Base-by-base conservation (phyloP, 2,329 filamentous ascomycete genomes). In the Colletotrichum musicola region DNA sequence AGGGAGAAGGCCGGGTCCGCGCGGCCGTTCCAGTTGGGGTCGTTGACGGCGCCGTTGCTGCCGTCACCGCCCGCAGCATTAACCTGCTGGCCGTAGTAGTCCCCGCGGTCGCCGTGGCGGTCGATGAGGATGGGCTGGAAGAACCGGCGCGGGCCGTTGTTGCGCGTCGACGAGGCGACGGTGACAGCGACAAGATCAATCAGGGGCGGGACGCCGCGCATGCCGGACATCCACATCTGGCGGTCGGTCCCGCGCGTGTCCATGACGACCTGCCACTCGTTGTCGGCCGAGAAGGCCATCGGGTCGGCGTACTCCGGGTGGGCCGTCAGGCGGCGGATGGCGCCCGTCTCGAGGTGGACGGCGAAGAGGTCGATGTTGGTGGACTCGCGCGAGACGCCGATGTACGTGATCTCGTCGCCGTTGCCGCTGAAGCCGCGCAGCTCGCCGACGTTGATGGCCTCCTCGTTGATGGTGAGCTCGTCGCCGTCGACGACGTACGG, bases 1-100 rank as follows among this genome's bases (percentile, higher is more conserved):
- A 71, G 75, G 2, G 80, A 81, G 51, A 76, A 83, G 1, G 73
- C 75, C 2, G 82, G 84, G 71, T 85, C 84, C 5, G 83, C 84
- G 12, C 75, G 73, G 4, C 76, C 83, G 70, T 85, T 85, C 84
- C 84, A 85, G 27, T 83, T 77, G 0, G 83, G 80, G 61, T 85
- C 82, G 61, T 82, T 81, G n/a, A 81, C 66, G 57, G 73, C 78
- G 1, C 81, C 81, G 59, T 73, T 78, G 1, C 81, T 81, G 3
- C 74, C 76, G 20, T 79, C 74, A 9, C 27, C 27, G 1, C 78
- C 78, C 1, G 67, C 81, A 0, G 72, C 77, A 53, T 85, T 85
- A 63, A 84, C 70, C 62, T 75, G 74, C 71, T 83, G 82, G 3
- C 83, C 83, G 63, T 77, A 83, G 71, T 85, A 85, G 0, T 73